phyloP scores from a whole-genome alignment of 1,139 yeast species.

The Pneumocystis canis region DNA sequence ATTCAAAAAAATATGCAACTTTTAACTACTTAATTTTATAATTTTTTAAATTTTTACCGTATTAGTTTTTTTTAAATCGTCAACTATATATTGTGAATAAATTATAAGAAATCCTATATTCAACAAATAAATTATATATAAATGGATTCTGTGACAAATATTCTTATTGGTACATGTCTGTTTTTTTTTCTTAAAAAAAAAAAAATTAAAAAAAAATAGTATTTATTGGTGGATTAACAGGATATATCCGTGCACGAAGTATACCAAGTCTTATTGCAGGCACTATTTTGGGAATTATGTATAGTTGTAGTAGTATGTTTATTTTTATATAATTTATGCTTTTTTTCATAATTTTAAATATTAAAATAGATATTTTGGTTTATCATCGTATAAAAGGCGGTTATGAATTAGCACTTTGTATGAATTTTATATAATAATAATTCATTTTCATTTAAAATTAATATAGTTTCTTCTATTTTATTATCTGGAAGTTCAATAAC shows the following conservation, averaged over 20 bases:
- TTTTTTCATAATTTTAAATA: neutral
- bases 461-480: neutral
- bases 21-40: neutral
- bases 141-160: neutral
- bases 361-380: neutral
- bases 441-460: neutral
- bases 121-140: neutral
- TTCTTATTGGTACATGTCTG: neutral
- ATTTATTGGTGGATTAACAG: neutral
- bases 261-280: neutral
- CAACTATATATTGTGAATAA: neutral
- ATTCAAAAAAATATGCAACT: too few relatives aligned
- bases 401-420: neutral
- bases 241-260: neutral
- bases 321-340: neutral
- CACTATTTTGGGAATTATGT: neutral
- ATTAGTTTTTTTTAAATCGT: neutral
- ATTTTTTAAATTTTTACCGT: neutral
- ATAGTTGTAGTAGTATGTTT: neutral
- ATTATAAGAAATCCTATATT: neutral
- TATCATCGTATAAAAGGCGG: neutral
- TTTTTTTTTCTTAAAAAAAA: neutral
- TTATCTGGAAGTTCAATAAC: neutral
- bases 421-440: neutral
- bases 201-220: neutral